Base-by-base conservation (phyloP, 1,284 basidiomycete genomes). In the Ceratobasidium sp. region DNA sequence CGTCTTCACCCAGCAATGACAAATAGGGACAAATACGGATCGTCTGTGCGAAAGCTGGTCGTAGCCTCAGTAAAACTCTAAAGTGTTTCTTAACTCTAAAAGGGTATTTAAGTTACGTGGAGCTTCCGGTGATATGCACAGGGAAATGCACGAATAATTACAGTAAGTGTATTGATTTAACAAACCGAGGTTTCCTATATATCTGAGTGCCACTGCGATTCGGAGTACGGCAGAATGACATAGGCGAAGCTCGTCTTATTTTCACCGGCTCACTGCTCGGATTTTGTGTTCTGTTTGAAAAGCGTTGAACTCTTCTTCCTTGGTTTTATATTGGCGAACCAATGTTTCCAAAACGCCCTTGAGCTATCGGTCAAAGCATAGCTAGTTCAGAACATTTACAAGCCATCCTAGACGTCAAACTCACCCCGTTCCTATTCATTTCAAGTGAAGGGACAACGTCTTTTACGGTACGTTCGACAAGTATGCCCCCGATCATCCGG, bases 401-500 rank as follows among this genome's bases (percentile, higher is more conserved):
- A 49, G 67, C 40, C 15, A 71, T 15, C 7, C 15, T 42, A 34
- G 53, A 20, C 20, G n/a, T 3, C 13, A 31, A 8, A 79, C 88
- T 73, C 75, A 94, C 93, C 71, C 93, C 93, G 74, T 92, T 86
- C 65, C 87, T 85, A 76, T 95, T 96, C 15, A 89, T 93, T 78
- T 93, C 86, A 47, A 98, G 80, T 25, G 92, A 89, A 45, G 96
- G 96, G 35, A 94, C 88, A 35, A 99, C 94, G 75, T 99, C 97
- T 77, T 92, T 90, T 52, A 99, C 97, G 0, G 94, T 98, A 54
- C 96, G 86, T 79, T 99, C 95, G 29, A 98, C 96, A 8, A 99
- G 85, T 1, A 98, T 90, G 32, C 96, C 97, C 12, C 97, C 97
- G 71, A 99, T 92, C 73, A 99, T 84, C 56, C 97, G 89, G 81